phyloP scores from a whole-genome alignment of 257 asterid genomes.

The Ocimum tenuiflorum region DNA sequence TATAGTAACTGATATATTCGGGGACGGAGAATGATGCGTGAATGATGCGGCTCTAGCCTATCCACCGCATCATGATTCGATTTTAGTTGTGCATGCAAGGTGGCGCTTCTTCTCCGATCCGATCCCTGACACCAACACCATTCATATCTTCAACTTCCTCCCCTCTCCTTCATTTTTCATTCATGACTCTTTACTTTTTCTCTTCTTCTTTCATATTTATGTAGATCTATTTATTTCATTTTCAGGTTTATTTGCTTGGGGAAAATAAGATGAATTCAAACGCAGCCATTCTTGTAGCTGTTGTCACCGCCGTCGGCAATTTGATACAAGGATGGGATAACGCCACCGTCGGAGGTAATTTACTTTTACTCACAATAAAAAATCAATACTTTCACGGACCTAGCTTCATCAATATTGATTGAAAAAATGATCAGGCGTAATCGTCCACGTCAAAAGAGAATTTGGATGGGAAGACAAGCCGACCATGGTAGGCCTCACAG shows the following conservation, averaged over 20 bases:
- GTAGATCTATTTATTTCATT: no score
- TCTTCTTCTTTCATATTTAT: background rate
- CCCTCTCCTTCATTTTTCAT: background rate
- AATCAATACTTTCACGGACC: no score
- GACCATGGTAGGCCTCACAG: slow-evolving; percentile 51
- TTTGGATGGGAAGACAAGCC: slow-evolving; percentile 49
- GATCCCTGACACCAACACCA: no score
- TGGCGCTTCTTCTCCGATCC: slow-evolving; percentile 17
- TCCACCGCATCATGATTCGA: background rate
- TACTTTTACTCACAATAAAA: no score
- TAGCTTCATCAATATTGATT: no score
- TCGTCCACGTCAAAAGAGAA: slow-evolving; percentile 47
- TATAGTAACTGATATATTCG: no score
- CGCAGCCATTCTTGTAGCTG: slow-evolving; percentile 46
- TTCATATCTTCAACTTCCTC: background rate
- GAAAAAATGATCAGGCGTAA: slow-evolving; percentile 45
- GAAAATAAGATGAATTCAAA: slow-evolving; percentile 30
- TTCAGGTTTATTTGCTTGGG: no score
- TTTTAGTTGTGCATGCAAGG: slow-evolving; percentile 15
- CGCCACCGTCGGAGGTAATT: slow-evolving; percentile 51
- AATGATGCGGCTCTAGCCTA: no score
- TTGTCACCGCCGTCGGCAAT: slow-evolving; percentile 58
- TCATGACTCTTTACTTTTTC: no score
- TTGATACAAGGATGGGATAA: slow-evolving; percentile 72
- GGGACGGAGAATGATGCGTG: no score